These are phyloP conservation scores for Juglanconis sp. DNA, from an alignment of 2,329 filamentous ascomycete genomes.

Conservation along the genomic window DNA sequence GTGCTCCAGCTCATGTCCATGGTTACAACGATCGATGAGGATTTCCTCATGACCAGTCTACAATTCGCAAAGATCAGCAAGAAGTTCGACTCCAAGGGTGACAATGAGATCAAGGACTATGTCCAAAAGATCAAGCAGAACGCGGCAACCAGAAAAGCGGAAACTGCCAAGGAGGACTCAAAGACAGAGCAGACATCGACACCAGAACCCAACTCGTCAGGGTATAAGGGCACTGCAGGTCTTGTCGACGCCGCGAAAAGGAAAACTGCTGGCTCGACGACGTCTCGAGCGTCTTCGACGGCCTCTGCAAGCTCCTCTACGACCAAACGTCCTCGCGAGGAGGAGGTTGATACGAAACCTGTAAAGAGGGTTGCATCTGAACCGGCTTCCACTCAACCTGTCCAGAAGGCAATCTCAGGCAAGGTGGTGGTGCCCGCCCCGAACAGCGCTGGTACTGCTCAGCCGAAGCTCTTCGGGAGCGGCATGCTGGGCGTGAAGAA, in stretches of 20 bases:
- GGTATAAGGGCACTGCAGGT: conserved; percentile 19
- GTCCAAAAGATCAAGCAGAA: conserved; percentile 44
- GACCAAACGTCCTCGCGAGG: conserved; percentile 36
- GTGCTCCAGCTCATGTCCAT: conserved; percentile 59
- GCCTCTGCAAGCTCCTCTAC: conserved; percentile 16
- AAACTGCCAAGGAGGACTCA: conserved; percentile 24
- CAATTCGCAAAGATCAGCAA: conserved; percentile 65
- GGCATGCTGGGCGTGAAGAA: conserved; percentile 19
- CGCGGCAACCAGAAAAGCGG: conserved; percentile 21
- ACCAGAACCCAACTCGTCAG: conserved; percentile 10
- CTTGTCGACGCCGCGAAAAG: conserved; percentile 20
- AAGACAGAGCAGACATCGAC: conserved; percentile 21
- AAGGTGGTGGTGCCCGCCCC: conserved; percentile 12
- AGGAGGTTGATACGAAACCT: conserved; percentile 34
- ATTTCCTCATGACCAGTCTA: conserved; percentile 56
- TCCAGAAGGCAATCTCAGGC: conserved; percentile 12
- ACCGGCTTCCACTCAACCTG: conserved; percentile 22
- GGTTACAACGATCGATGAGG: conserved; percentile 60
- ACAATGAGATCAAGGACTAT: conserved; percentile 60
- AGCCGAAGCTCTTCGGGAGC: conserved; percentile 16
- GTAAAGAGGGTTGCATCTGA: conserved; percentile 38
- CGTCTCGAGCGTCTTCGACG: conserved; percentile 23
- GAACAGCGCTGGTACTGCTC: conserved; percentile 3
- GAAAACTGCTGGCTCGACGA: conserved; percentile 13
- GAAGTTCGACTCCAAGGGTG: conserved; percentile 62